Percentiles rank a stretch among this genome's conserved stretches.
Conservation (phyloP, 2,329 filamentous ascomycete species). For the Nothopassalora personata region DNA sequence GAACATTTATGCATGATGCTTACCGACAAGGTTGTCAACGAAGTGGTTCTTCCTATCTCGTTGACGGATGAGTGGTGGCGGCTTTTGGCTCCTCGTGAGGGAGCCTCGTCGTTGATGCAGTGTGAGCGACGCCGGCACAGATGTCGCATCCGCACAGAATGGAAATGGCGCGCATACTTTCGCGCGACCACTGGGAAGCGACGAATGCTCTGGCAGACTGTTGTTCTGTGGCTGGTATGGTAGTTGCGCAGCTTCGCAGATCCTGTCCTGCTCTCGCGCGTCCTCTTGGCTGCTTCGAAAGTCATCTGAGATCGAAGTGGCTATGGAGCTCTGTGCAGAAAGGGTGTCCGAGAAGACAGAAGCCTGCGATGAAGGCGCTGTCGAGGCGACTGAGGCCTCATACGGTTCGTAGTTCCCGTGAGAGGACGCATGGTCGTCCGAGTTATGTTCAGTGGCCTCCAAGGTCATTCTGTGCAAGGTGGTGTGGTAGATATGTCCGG, state of each 20-base stretch:
- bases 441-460: conserved; percentile 13
- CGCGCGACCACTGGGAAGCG: conserved; percentile 5
- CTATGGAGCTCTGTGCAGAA: conserved; percentile 47
- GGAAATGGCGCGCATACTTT: conserved; percentile 15
- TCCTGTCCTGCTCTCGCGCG: conserved; percentile 19
- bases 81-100: conserved; percentile 53
- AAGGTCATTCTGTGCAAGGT: conserved; percentile 25
- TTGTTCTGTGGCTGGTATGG: conserved; percentile 11
- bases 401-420: conserved; percentile 49
- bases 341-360: conserved; percentile 68
- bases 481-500: conserved; percentile 24
- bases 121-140: conserved; percentile 57
- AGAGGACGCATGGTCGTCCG: conserved; percentile 31
- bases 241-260: conserved; percentile 21
- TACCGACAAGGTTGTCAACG: conserved; percentile 96
- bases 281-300: conserved; percentile 45
- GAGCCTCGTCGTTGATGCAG: conserved; percentile 57
- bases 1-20: conserved; percentile 42
- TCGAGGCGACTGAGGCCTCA: conserved; percentile 65
- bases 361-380: conserved; percentile 68
- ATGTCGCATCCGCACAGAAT: conserved; percentile 35
- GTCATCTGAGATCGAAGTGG: conserved; percentile 55
- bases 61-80: conserved; percentile 76
- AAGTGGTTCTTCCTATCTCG: conserved; percentile 90
- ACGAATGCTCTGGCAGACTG: conserved; percentile 3